Evolutionary conservation across 2,329 filamentous ascomycete species (phyloP), one percentile per base, ranked within the genome.

Genomic region (Fonsecaea nubica): DNA sequence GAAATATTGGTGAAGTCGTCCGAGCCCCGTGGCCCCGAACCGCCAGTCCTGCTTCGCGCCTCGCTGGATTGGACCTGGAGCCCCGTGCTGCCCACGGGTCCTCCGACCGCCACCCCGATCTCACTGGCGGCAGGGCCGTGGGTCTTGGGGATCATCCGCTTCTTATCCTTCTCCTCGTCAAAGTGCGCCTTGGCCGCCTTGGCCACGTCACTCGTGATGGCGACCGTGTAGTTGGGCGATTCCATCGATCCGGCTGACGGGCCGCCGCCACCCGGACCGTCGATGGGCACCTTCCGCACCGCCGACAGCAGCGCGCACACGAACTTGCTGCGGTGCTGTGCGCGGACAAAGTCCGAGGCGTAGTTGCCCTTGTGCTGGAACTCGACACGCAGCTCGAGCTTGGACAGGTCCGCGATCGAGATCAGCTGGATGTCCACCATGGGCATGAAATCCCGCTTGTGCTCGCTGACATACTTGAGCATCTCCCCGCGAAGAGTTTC

Each of bases 381-480:
- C 56, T 76, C 75, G 42, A 78, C 73, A 18, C 72, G 63, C 8
- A 78, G 65, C 15, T 77, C 74, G 4, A 79, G 68, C 50, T 74
- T 69, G 33, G 73, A 74, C 55, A 77, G 57, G 53, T 77, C 75
- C 18, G 69, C 71, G 6, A 77, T 58, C 35, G 70, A 71, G 25
- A 71, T 64, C 9, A 78, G 65, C 38, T 78, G 75, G 30, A 78
- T 72, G 15, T 77, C 75, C 18, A 78, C 50, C 4, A 75, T 74
- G 1, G 72, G 66, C 50, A 68, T 66, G 72, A 75, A 79, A 62
- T 79, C 77, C 2, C 77, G 67, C 38, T 73, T 73, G 70, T 81
- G 80, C 45, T 77, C 76, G 9, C 64, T 48, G 25, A 79, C 73
- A 61, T 78, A 79, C 12, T 68, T 74, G 21, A 72, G 63, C 15